These are phyloP conservation scores for Didymellaceae sp. DNA, from an alignment of 2,329 filamentous ascomycete genomes.

Conservation along the genomic window DNA sequence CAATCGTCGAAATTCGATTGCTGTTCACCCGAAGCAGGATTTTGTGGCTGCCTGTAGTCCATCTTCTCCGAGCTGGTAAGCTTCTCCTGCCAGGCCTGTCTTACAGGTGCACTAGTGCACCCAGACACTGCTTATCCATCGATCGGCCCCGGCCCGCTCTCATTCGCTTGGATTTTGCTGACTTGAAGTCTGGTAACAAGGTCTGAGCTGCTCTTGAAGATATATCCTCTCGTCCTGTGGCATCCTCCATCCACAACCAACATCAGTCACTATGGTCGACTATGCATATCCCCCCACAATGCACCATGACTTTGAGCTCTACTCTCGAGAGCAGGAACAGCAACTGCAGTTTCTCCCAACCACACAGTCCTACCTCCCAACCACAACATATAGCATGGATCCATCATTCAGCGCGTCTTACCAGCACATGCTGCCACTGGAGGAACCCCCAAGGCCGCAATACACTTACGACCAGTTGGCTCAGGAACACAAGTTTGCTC, in stretches of 20 bases:
- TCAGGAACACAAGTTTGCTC: slow-evolving; percentile 46
- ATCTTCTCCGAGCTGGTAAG: slow-evolving; percentile 40
- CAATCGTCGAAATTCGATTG: slow-evolving; percentile 5
- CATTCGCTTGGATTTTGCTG: slow-evolving; percentile 36
- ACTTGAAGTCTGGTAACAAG: slow-evolving; percentile 28
- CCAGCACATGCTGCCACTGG: slow-evolving; percentile 45
- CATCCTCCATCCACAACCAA: slow-evolving; percentile 13
- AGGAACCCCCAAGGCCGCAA: slow-evolving; percentile 40
- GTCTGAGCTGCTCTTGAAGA: slow-evolving; percentile 25
- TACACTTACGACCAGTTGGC: slow-evolving; percentile 46
- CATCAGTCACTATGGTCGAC: slow-evolving; percentile 46
- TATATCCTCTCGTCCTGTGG: slow-evolving; percentile 15
- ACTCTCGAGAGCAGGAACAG: slow-evolving; percentile 42
- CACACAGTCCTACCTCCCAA: slow-evolving; percentile 38
- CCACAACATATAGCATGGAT: slow-evolving; percentile 39
- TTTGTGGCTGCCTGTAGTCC: slow-evolving; percentile 18
- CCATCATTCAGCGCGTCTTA: slow-evolving; percentile 48
- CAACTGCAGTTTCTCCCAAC: slow-evolving; percentile 42
- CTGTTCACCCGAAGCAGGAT: slow-evolving; percentile 5
- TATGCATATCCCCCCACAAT: slow-evolving; percentile 43
- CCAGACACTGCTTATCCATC: slow-evolving; percentile 17
- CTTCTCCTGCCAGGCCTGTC: slow-evolving; percentile 37
- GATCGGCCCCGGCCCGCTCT: slow-evolving; percentile 12
- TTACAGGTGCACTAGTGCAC: slow-evolving; percentile 14
- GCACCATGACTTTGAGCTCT: slow-evolving; percentile 49